A percentile compares a stretch with the other conserved stretches of the same genome.
phyloP scores from a whole-genome alignment of 345 rosid genomes.

The Laguncularia racemosa region DNA sequence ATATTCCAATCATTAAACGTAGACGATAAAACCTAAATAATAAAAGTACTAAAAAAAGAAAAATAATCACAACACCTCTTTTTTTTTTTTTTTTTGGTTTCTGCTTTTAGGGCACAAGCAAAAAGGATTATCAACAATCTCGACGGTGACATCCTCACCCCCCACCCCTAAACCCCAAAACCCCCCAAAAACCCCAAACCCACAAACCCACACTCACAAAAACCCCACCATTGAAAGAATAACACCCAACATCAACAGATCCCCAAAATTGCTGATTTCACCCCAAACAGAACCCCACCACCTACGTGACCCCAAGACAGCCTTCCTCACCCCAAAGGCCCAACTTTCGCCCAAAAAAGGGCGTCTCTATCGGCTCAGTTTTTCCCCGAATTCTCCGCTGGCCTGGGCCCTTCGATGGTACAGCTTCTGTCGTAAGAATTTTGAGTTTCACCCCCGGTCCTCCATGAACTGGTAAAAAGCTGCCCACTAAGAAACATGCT shows the following conservation, averaged over 20 bases:
- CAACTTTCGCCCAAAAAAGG: background rate
- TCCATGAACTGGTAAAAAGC: conserved; percentile 65
- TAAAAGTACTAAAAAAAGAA: background rate
- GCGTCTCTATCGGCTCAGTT: background rate
- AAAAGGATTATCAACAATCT: conserved; percentile 31
- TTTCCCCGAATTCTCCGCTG: background rate
- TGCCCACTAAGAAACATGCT: conserved; percentile 57
- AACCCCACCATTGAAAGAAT: conserved; percentile 89
- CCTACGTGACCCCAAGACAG: conserved; percentile 1
- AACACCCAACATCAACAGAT: conserved; percentile 67
- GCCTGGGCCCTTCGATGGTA: background rate
- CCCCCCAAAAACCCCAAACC: conserved; percentile 61
- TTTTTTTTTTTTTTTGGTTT: too few relatives aligned
- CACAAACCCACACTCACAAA: conserved; percentile 58
- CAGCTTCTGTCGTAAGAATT: conserved; percentile 9
- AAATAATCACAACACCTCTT: too few relatives aligned
- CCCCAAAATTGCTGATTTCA: conserved; percentile 69
- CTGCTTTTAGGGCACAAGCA: conserved; percentile 46
- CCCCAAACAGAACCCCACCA: conserved; percentile 13
- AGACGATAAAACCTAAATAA: background rate
- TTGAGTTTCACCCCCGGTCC: conserved; percentile 36
- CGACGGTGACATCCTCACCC: conserved; percentile 16
- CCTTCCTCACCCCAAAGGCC: background rate
- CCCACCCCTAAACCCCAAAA: conserved; percentile 37
- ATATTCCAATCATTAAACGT: too few relatives aligned